Conservation (phyloP, 495 filamentous ascomycete genomes). For the Chlorociboria aeruginascens region DNA sequence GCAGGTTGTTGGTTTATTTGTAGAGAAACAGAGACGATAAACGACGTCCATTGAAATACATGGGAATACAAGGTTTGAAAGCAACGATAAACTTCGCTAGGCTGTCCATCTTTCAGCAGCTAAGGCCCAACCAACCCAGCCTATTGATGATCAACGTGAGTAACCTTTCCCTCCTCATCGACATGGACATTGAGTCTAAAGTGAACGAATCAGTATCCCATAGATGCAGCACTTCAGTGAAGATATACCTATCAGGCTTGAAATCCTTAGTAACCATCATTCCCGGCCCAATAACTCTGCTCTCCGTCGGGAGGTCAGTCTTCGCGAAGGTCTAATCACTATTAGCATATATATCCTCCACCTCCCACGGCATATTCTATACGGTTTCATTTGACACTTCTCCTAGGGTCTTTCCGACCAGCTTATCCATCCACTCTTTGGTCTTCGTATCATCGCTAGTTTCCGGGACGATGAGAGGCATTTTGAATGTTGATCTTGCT, state of each 20-base stretch:
- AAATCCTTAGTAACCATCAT: conserved; percentile 50
- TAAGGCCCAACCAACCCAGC: background rate
- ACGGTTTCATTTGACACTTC: conserved; percentile 38
- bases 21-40: background rate
- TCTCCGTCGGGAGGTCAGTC: conserved; percentile 53
- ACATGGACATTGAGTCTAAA: conserved; percentile 61
- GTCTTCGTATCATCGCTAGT: conserved; percentile 32
- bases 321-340: conserved; percentile 58
- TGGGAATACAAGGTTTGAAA: background rate
- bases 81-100: background rate
- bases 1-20: too few relatives aligned
- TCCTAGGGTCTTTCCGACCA: conserved; percentile 62
- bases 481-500: conserved; percentile 28
- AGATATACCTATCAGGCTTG: conserved; percentile 41
- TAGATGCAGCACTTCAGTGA: background rate
- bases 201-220: background rate
- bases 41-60: background rate
- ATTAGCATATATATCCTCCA: background rate
- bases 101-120: background rate
- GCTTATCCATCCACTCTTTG: conserved; percentile 58
- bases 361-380: conserved; percentile 6
- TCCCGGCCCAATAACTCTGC: conserved; percentile 55
- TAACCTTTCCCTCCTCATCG: conserved; percentile 60
- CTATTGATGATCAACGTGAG: conserved; percentile 50
- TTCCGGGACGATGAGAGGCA: conserved; percentile 60